These are phyloP conservation scores for Komagataella populi DNA, from an alignment of 805 yeast species.

Conservation along the genomic window DNA sequence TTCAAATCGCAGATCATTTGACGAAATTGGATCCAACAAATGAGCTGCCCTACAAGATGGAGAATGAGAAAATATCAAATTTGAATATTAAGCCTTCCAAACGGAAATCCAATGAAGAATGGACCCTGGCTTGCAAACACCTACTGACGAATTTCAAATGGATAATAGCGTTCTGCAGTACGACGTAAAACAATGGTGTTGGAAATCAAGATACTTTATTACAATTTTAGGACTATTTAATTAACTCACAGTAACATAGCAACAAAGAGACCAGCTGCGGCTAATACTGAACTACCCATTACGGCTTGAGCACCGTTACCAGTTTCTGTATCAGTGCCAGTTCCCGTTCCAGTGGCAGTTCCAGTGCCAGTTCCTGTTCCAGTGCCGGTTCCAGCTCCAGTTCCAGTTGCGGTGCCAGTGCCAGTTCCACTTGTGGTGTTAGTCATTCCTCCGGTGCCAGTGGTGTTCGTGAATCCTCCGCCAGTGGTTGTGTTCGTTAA, in stretches of 20 bases:
- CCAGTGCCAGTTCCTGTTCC: not conserved
- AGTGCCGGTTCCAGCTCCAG: not conserved
- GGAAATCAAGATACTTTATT: not conserved
- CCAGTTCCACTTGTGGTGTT: not conserved
- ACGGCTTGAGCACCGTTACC: not conserved
- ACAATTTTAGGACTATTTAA: too few relatives aligned
- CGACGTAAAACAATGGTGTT: constrained; percentile 2
- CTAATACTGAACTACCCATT: not conserved
- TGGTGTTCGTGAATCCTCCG: not conserved
- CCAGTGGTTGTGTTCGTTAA: not conserved
- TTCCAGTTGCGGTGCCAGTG: not conserved
- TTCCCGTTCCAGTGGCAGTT: not conserved
- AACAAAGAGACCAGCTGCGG: not conserved
- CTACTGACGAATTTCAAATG: constrained; percentile 72
- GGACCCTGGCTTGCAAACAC: constrained; percentile 86
- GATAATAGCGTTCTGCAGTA: constrained; percentile 65
- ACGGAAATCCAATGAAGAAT: constrained; percentile 50
- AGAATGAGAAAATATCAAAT: constrained; percentile 63
- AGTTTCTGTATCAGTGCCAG: not conserved
- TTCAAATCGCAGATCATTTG: constrained; percentile 32
- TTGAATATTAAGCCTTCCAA: constrained; percentile 59
- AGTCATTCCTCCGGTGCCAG: not conserved
- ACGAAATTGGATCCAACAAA: constrained; percentile 34
- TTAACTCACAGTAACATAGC: not conserved
- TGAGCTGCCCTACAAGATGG: constrained; percentile 65